Evolutionary conservation across 208 protist species (phyloP).

Genomic region (Acanthamoeba divionensis): DNA sequence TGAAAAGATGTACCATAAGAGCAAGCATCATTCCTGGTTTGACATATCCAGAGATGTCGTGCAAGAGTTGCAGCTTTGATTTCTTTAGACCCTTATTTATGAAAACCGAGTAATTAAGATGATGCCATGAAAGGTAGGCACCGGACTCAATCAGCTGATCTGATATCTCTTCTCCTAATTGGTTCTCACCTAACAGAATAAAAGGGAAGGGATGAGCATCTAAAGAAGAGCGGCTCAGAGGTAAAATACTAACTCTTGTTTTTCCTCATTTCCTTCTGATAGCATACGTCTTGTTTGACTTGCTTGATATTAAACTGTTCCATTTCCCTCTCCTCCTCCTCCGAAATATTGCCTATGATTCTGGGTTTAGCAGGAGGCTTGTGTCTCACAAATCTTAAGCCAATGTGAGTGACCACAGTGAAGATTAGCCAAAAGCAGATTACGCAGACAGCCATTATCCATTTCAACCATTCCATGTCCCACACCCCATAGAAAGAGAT

Average conservation of each 20-base stretch:
- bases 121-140: constrained; percentile 60
- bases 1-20: constrained; percentile 30
- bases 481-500: not conserved
- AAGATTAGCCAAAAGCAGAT: constrained; percentile 19
- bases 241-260: not conserved
- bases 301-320: constrained; percentile 22
- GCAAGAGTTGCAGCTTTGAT: constrained; percentile 45
- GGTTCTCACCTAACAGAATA: not conserved
- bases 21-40: constrained; percentile 70
- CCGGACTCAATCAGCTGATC: not conserved
- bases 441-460: not conserved
- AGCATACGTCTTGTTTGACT: not conserved
- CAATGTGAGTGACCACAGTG: not conserved
- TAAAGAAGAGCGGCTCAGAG: not conserved
- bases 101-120: constrained; percentile 59
- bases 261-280: not conserved
- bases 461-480: not conserved
- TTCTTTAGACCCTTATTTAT: constrained; percentile 44
- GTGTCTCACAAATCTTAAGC: not conserved
- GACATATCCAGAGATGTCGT: constrained; percentile 67
- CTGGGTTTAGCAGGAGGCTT: not conserved
- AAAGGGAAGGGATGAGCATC: not conserved
- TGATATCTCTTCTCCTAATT: not conserved
- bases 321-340: constrained; percentile 29
- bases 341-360: not conserved